These are phyloP conservation scores for Pyrenula aspistea DNA, from an alignment of 495 filamentous ascomycete genomes.

Conservation along the genomic window DNA sequence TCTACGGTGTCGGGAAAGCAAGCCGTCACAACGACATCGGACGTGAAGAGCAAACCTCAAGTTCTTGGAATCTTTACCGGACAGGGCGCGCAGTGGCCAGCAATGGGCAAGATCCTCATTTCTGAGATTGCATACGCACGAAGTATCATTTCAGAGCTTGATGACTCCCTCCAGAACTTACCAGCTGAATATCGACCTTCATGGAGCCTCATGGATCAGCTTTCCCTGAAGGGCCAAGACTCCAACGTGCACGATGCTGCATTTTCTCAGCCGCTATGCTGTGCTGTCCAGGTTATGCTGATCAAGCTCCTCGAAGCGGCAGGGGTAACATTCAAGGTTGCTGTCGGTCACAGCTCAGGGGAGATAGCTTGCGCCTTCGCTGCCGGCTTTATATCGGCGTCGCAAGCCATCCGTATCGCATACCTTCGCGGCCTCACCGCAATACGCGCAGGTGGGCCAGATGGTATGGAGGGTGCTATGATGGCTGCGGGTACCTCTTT, in stretches of 20 bases:
- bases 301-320: conserved; percentile 19
- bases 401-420: conserved; percentile 2
- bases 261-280: conserved; percentile 6
- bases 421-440: conserved; percentile 2
- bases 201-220: conserved; percentile 9
- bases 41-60: conserved; percentile 5
- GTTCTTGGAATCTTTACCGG: conserved; percentile 28
- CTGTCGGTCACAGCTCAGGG: conserved; percentile 29
- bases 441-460: background rate
- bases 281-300: conserved; percentile 18
- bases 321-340: conserved; percentile 13
- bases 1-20: background rate
- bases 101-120: conserved; percentile 20
- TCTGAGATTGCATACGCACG: conserved; percentile 4
- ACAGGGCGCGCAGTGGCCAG: conserved; percentile 24
- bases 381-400: background rate
- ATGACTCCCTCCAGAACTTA: conserved; percentile 3
- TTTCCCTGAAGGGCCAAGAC: background rate
- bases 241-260: conserved; percentile 4
- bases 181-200: conserved; percentile 1
- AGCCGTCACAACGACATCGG: conserved; percentile 2
- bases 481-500: conserved; percentile 13
- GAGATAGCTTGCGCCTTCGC: conserved; percentile 25
- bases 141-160: conserved; percentile 1
- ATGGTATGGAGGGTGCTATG: conserved; percentile 10